Conservation (phyloP, 2,329 filamentous ascomycete genomes). For the Metarhizium anisopliae region DNA sequence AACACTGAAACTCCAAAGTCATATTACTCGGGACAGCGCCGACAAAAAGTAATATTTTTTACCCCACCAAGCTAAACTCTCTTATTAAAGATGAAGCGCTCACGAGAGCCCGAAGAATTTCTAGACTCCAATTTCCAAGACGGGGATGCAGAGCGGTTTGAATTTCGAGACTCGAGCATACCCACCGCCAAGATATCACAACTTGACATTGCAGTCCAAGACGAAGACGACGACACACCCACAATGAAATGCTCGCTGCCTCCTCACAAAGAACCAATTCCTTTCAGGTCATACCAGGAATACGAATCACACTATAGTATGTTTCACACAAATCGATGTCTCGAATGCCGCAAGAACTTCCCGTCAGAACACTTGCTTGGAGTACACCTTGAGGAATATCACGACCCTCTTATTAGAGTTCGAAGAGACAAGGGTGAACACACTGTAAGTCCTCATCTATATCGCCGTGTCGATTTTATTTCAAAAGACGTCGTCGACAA, state of each 20-base stretch:
- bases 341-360: slow-evolving; percentile 79
- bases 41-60: slow-evolving; percentile 6
- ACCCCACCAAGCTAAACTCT: slow-evolving; percentile 1
- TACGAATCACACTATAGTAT: slow-evolving; percentile 84
- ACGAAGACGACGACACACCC: slow-evolving; percentile 28
- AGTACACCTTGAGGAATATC: slow-evolving; percentile 84
- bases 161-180: slow-evolving; percentile 8
- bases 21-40: neutral
- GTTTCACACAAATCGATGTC: slow-evolving; percentile 74
- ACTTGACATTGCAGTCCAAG: slow-evolving; percentile 38
- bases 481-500: neutral
- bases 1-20: neutral
- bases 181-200: slow-evolving; percentile 47
- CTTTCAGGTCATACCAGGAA: slow-evolving; percentile 66
- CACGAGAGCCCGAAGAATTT: slow-evolving; percentile 48
- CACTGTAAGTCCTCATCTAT: slow-evolving; percentile 50
- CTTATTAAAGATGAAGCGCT: slow-evolving; percentile 47
- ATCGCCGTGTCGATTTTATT: neutral
- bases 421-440: slow-evolving; percentile 74
- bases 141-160: slow-evolving; percentile 8
- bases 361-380: slow-evolving; percentile 72
- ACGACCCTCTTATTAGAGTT: slow-evolving; percentile 70
- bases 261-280: slow-evolving; percentile 61
- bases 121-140: slow-evolving; percentile 20
- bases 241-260: slow-evolving; percentile 74